Conservation (phyloP, 2,329 filamentous ascomycete species). For the Paracamarosporium sp. region DNA sequence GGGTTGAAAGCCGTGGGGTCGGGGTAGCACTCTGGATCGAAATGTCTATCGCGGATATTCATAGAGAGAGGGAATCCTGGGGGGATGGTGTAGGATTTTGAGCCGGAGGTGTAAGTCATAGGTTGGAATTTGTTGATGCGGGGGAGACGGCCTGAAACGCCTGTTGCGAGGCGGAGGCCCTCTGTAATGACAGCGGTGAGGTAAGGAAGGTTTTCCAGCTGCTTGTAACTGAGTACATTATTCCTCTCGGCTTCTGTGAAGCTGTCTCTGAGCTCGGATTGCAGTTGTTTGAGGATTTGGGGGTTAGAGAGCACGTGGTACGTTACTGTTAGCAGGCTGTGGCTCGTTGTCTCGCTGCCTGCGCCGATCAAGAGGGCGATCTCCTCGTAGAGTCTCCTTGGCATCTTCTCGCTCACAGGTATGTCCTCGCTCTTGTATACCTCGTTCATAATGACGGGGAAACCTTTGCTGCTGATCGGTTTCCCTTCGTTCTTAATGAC, state of each 20-base stretch:
- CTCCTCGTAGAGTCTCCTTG: conserved; percentile 10
- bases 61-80: conserved; percentile 5
- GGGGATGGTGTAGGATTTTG: not conserved
- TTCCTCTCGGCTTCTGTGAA: conserved; percentile 12
- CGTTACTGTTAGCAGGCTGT: conserved; percentile 33
- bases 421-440: conserved; percentile 11
- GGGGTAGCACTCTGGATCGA: conserved; percentile 9
- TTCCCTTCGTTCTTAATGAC: conserved; percentile 14
- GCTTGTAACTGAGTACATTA: conserved; percentile 13
- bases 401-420: conserved; percentile 9
- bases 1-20: conserved; percentile 11
- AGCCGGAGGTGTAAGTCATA: conserved; percentile 4
- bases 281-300: conserved; percentile 12
- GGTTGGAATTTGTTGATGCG: conserved; percentile 11
- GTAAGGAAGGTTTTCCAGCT: conserved; percentile 14
- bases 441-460: conserved; percentile 19
- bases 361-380: conserved; percentile 38
- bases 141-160: conserved; percentile 11
- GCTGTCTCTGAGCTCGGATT: conserved; percentile 11
- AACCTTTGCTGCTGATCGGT: conserved; percentile 9
- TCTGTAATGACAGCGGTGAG: conserved; percentile 16
- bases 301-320: conserved; percentile 31
- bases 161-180: conserved; percentile 13
- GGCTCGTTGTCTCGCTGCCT: conserved; percentile 46
- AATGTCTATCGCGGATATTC: conserved; percentile 13